Percentiles rank a stretch among this genome's conserved stretches.
Evolutionary conservation across 352 stramenopile species (phyloP).

Genomic region (Globisporangium viniferum): DNA sequence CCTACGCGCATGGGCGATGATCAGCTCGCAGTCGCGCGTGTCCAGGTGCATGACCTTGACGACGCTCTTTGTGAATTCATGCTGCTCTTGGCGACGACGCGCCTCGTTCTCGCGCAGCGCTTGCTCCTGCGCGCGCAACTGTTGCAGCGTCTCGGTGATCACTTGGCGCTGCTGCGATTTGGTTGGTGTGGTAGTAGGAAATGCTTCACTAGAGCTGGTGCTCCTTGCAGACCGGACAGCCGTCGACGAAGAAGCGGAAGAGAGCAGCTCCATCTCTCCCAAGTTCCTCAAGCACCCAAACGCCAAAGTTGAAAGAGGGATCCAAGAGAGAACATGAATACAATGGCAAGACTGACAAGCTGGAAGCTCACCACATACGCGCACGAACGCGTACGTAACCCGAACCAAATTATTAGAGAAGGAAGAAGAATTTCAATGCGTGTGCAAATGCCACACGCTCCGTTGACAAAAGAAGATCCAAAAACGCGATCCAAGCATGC

Average conservation of each 20-base stretch:
- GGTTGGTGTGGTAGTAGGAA: neutral
- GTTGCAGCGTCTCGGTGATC: slow-evolving; percentile 40
- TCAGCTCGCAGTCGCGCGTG: slow-evolving; percentile 26
- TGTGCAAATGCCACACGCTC: neutral
- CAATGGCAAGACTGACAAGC: too few species aligned
- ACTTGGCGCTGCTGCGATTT: slow-evolving; percentile 9
- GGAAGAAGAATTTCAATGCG: too few species aligned
- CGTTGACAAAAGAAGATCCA: too few species aligned
- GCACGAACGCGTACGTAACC: neutral
- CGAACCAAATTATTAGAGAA: too few species aligned
- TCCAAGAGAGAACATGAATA: too few species aligned
- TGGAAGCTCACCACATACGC: neutral
- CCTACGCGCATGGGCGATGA: slow-evolving; percentile 36
- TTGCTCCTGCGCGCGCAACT: slow-evolving; percentile 16
- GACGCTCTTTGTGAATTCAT: slow-evolving; percentile 42
- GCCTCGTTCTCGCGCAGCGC: slow-evolving; percentile 17
- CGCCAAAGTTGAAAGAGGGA: too few species aligned
- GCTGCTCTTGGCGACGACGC: slow-evolving; percentile 23
- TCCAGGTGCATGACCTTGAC: slow-evolving; percentile 54
- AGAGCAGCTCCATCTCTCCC: neutral
- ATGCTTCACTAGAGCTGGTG: neutral
- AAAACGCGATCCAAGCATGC: neutral
- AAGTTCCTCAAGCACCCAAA: neutral
- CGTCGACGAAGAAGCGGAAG: too few species aligned
- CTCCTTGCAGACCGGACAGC: neutral